A percentile compares a stretch with the other conserved stretches of the same genome.
These are phyloP conservation scores for Pulveroboletus sp. DNA, from an alignment of 1,284 basidiomycete genomes.

Conservation along the genomic window DNA sequence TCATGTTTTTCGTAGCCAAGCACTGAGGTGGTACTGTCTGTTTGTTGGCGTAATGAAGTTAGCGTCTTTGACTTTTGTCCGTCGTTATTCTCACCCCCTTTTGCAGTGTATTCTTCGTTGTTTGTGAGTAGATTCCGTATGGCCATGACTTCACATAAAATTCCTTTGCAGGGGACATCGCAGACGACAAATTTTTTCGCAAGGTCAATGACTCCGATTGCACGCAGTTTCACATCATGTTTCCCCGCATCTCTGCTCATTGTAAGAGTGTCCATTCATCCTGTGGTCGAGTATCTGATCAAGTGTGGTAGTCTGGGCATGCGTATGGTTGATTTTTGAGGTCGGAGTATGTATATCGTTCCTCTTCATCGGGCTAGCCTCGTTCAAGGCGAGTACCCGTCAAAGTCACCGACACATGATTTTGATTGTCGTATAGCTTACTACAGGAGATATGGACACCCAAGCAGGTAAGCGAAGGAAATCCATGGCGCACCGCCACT, in stretches of 20 bases:
- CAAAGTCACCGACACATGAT: slow-evolving; percentile 1
- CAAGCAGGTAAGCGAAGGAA: slow-evolving; percentile 51
- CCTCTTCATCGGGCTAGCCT: slow-evolving; percentile 66
- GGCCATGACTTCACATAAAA: not conserved
- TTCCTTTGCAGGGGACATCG: slow-evolving; percentile 67
- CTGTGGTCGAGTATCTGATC: slow-evolving; percentile 2
- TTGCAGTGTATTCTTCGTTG: slow-evolving; percentile 70
- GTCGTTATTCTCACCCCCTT: slow-evolving; percentile 18
- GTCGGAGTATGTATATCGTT: slow-evolving; percentile 67
- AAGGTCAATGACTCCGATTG: slow-evolving; percentile 84
- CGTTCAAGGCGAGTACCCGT: slow-evolving; percentile 62
- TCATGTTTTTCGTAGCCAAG: slow-evolving; percentile 43
- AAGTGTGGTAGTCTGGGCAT: slow-evolving; percentile 62
- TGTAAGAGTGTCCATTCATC: slow-evolving; percentile 39
- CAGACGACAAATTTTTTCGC: slow-evolving; percentile 83
- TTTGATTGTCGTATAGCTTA: slow-evolving; percentile 41
- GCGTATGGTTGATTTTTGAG: slow-evolving; percentile 74
- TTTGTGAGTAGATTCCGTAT: slow-evolving; percentile 53
- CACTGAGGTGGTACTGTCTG: slow-evolving; percentile 79
- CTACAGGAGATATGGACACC: slow-evolving; percentile 53
- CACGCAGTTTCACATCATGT: slow-evolving; percentile 73
- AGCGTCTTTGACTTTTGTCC: slow-evolving; percentile 28
- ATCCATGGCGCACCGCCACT: slow-evolving; percentile 6
- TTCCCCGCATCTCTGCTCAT: slow-evolving; percentile 64
- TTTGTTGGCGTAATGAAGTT: slow-evolving; percentile 85